Base-by-base conservation (phyloP, 345 rosid species). In the Eucalyptus tenuipes region DNA sequence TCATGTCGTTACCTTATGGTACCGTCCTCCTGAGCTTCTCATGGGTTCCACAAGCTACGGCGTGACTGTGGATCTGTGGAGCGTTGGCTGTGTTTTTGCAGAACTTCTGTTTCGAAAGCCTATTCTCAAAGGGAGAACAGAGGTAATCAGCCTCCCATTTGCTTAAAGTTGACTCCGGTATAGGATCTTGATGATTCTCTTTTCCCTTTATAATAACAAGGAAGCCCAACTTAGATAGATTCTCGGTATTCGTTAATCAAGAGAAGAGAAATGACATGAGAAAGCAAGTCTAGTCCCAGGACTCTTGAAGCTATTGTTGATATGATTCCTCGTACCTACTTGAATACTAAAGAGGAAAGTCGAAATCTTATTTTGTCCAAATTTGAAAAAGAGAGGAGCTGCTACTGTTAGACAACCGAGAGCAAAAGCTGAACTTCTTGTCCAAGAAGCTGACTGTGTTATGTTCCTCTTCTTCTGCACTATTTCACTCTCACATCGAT, bases 1-100 rank as follows among this genome's bases (percentile, higher is more conserved):
- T 40, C 91, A 93, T 20, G 95, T 93, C 0, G 95, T 93, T 84
- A 93, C 95, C n/a, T 90, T 92, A 9, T 92, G 95, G 95, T 91
- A 93, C 37, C 91, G 93, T 87, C 92, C 95, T 66, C 94, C 95
- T 2, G 95, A 93, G 91, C 93, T 91, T 86, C 86, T 93, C 89
- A 92, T 88, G 95, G 94, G 88, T 27, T 90, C 89, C 49, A 90
- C 91, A 18, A 79, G 42, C 59, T 90, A 90, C 31, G 91, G 89
- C 33, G 92, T 88, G 18, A 90, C 90, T 27, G 90, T 92, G 45
- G 95, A 93, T 86, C 85, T 93, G 85, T 93, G 95, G 92, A 93
- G 95, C 13, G 89, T 88, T 18, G 95, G 95, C 22, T 93, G 95
- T 59, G 92, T 92, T 24, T 90, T 91, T 84, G 94, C 93, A 49